Evolutionary conservation across 1,284 basidiomycete species (phyloP).

Genomic region (Lignosus rhinocerotis): DNA sequence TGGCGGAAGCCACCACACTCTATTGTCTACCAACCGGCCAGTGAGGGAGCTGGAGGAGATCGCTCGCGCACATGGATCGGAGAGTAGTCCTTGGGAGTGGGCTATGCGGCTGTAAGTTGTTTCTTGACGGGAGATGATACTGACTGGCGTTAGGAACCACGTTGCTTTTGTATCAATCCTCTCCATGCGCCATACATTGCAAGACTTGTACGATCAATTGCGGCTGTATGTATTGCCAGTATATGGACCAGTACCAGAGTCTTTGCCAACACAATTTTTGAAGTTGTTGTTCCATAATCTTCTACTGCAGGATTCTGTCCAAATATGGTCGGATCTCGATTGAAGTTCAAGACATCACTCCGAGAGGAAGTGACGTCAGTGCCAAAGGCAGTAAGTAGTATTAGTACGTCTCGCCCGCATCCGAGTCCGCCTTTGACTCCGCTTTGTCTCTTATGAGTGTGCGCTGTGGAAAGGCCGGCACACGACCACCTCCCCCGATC

Average conservation of each 20-base stretch:
- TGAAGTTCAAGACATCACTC: not conserved
- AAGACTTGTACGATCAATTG: no score
- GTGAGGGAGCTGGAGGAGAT: conserved; percentile 47
- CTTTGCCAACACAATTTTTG: no score
- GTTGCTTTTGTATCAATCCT: no score
- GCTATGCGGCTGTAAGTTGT: not conserved
- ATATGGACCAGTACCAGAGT: no score
- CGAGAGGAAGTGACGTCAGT: not conserved
- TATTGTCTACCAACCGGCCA: conserved; percentile 42
- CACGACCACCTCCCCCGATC: not conserved
- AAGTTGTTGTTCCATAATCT: no score
- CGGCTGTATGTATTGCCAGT: no score
- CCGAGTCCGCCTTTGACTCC: no score
- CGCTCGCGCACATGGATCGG: conserved; percentile 26
- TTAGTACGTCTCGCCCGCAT: not conserved
- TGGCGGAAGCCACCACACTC: conserved; percentile 46
- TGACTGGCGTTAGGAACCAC: no score
- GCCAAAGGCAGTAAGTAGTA: no score
- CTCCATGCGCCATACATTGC: no score
- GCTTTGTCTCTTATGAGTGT: no score
- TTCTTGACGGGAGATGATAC: no score
- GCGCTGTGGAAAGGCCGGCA: not conserved
- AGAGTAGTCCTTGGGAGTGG: not conserved
- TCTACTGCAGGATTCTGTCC: not conserved
- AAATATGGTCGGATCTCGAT: not conserved